phyloP scores from a whole-genome alignment of 1,284 basidiomycete genomes.

The Malassezia sp. region DNA sequence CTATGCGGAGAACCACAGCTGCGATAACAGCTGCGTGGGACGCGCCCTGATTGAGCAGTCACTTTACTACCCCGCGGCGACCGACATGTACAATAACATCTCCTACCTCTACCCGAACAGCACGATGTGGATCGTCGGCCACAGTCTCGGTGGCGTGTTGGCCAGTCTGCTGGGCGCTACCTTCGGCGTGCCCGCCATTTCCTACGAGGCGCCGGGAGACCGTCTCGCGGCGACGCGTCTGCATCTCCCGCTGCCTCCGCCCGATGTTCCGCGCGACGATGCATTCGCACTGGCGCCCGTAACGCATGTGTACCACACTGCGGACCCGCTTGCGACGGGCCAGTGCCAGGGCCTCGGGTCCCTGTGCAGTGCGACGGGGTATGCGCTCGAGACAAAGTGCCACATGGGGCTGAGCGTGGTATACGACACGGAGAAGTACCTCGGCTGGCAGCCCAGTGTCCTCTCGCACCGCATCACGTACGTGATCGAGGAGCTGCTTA shows the following conservation, averaged over 20 bases:
- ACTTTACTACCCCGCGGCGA: conserved; percentile 87
- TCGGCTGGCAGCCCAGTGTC: conserved; percentile 71
- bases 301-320: conserved; percentile 67
- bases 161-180: conserved; percentile 76
- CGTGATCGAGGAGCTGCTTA: conserved; percentile 62
- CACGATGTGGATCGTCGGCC: conserved; percentile 84
- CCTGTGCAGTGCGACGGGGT: conserved; percentile 41
- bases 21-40: conserved; percentile 72
- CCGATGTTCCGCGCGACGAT: conserved; percentile 22
- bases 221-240: conserved; percentile 69
- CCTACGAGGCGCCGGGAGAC: conserved; percentile 87
- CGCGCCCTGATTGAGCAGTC: conserved; percentile 66
- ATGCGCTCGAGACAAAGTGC: conserved; percentile 51
- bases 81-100: conserved; percentile 50
- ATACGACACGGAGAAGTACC: conserved; percentile 74
- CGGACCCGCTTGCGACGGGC: conserved; percentile 56
- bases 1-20: conserved; percentile 49
- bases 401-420: conserved; percentile 72
- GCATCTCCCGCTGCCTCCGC: conserved; percentile 63
- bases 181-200: conserved; percentile 78
- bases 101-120: conserved; percentile 84
- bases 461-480: conserved; percentile 65
- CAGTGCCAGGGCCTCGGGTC: conserved; percentile 35
- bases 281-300: conserved; percentile 43
- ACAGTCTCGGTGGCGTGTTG: conserved; percentile 77